phyloP scores from a whole-genome alignment of 2,329 filamentous ascomycete genomes.

The Raffaelea albimanens region DNA sequence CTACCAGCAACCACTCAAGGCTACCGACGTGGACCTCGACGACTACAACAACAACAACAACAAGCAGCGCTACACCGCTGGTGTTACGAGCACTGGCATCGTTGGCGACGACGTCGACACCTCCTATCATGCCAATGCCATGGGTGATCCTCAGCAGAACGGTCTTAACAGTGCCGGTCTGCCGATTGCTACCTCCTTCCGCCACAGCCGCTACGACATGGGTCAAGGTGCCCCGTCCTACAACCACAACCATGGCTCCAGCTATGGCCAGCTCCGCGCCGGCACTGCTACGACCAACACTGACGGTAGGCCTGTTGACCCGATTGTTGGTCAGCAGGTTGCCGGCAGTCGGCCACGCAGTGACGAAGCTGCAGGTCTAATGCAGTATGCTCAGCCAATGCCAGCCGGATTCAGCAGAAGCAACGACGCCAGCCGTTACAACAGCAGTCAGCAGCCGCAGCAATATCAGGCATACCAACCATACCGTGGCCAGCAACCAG shows the following conservation, averaged over 20 bases:
- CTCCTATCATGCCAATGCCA: slow-evolving; percentile 11
- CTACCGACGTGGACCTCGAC: slow-evolving; percentile 25
- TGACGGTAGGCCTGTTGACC: background rate
- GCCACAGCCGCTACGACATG: slow-evolving; percentile 19
- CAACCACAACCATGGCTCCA: background rate
- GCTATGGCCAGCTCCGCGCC: background rate
- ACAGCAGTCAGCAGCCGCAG: background rate
- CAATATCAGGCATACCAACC: background rate
- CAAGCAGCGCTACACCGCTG: background rate
- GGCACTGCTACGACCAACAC: background rate
- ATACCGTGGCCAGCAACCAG: background rate
- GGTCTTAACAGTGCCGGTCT: slow-evolving; percentile 23
- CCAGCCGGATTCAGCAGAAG: slow-evolving; percentile 12
- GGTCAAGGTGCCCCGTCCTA: background rate
- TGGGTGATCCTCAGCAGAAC: slow-evolving; percentile 22
- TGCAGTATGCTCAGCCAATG: slow-evolving; percentile 26
- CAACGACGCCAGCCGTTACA: background rate
- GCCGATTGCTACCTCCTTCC: slow-evolving; percentile 29
- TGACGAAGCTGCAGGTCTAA: slow-evolving; percentile 21
- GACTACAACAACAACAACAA: slow-evolving; percentile 10
- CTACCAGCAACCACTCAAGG: slow-evolving; percentile 26
- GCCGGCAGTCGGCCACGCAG: slow-evolving; percentile 8
- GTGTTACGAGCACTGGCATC: background rate
- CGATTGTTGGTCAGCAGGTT: background rate
- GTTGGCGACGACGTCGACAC: slow-evolving; percentile 10